Percentiles rank a stretch among this genome's conserved stretches.
These are phyloP conservation scores for Handroanthus guayacan DNA, from an alignment of 257 asterid species.

Conservation along the genomic window DNA sequence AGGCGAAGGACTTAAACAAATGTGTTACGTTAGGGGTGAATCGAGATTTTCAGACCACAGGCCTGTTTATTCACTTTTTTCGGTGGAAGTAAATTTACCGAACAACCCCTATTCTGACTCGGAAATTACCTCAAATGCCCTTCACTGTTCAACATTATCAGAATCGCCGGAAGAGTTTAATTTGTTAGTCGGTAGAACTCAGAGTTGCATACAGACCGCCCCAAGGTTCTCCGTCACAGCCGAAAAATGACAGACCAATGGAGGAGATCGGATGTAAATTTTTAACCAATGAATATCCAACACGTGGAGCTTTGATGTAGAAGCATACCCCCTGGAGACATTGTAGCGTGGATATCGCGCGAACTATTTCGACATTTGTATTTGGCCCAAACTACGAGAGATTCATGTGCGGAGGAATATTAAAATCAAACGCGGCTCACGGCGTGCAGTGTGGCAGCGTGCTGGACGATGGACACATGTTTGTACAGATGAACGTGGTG, in stretches of 20 bases:
- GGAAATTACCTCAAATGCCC: constrained; percentile 18
- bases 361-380: background rate
- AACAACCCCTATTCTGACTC: constrained; percentile 28
- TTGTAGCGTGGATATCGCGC: constrained; percentile 7
- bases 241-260: constrained; percentile 29
- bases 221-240: constrained; percentile 41
- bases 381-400: background rate
- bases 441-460: constrained; percentile 6
- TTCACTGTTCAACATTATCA: background rate
- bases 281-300: background rate
- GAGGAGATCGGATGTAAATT: background rate
- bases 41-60: constrained; percentile 92
- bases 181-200: constrained; percentile 39
- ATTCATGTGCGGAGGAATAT: constrained; percentile 1
- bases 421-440: constrained; percentile 18
- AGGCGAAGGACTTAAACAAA: constrained; percentile 84
- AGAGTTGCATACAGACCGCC: constrained; percentile 47
- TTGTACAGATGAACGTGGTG: constrained; percentile 17
- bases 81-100: constrained; percentile 46
- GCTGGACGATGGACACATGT: constrained; percentile 36
- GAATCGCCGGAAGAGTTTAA: constrained; percentile 28
- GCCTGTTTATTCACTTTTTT: constrained; percentile 82
- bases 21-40: constrained; percentile 74
- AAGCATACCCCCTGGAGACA: background rate
- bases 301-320: constrained; percentile 19